Percentiles rank a stretch among this genome's conserved stretches.
Evolutionary conservation across 2,329 filamentous ascomycete genomes (phyloP).

Genomic region (Diaporthe longicolla): DNA sequence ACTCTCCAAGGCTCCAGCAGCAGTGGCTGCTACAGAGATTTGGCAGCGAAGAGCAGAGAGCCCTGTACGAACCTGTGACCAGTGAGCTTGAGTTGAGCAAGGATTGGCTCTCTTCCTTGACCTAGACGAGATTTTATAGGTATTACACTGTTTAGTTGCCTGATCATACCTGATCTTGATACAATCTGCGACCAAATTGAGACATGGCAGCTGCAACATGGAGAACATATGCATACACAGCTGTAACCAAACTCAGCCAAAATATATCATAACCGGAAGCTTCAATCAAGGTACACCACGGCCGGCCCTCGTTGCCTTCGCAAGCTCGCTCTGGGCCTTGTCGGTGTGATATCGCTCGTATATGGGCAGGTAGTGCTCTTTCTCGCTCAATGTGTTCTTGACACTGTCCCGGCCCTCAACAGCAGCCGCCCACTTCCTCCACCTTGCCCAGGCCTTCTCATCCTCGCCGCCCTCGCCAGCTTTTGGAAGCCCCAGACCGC

Average conservation of each 20-base stretch:
- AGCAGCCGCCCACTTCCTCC: slow-evolving; percentile 73
- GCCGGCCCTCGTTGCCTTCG: slow-evolving; percentile 73
- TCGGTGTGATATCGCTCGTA: slow-evolving; percentile 77
- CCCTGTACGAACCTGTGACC: slow-evolving; percentile 2
- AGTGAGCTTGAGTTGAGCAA: slow-evolving; percentile 1
- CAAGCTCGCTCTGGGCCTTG: slow-evolving; percentile 70
- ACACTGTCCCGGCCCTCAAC: slow-evolving; percentile 72
- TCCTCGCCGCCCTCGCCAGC: slow-evolving; percentile 60
- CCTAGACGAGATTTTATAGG: no score
- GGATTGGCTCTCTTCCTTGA: no score
- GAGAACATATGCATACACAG: no score
- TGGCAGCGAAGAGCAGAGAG: slow-evolving; percentile 1
- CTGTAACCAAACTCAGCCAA: no score
- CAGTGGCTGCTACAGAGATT: slow-evolving; percentile 4
- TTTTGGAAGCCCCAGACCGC: slow-evolving; percentile 60
- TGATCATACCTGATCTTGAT: no score
- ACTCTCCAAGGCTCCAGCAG: not conserved
- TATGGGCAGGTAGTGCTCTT: slow-evolving; percentile 74
- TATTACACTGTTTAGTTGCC: no score
- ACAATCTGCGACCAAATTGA: no score
- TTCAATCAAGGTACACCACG: slow-evolving; percentile 67
- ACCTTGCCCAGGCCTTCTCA: slow-evolving; percentile 72
- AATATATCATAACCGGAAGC: no score
- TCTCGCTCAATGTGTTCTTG: slow-evolving; percentile 75
- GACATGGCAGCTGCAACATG: no score